Evolutionary conservation across 2,329 filamentous ascomycete genomes (phyloP), one percentile per base, ranked within the genome.

Genomic region (Fusarium euwallaceae): DNA sequence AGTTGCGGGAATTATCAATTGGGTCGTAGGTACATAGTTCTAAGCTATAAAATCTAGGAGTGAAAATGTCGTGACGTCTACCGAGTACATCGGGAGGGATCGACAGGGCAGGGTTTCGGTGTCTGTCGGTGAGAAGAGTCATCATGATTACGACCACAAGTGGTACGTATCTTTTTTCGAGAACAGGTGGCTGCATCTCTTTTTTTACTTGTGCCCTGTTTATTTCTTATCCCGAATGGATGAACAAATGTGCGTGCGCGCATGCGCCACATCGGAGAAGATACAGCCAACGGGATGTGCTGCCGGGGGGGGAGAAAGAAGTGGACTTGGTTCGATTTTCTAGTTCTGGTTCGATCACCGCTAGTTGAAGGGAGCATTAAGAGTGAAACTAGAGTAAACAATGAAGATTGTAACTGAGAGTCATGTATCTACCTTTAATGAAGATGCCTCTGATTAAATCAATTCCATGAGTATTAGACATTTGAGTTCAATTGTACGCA

Each of bases 81-180:
- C 51, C 16, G 12, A 63, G 51, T 39, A 24, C 29, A 59, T 64
- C 16, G 37, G 48, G 43, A 39, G 32, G 36, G 32, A 60, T 29
- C 55, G 34, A 39, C 56, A 60, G 56, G 56, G 56, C 45, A 56
- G 43, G 36, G 43, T 27, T 36, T 67, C 67, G 37, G 71, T 67
- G 67, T 61, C 61, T 64, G 67, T 76, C 64, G 73, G 73, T 76
- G 63, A 73, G 63, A 74, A 45, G 64, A 69, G 34, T 53, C 48
- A 51, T 53, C 48, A 51, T 27, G 61, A 69, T 66, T 69, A 61
- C 59, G 37, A 43, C 62, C 66, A 32, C 59, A 36, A 55, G 14
- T 27, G 6, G 29, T 55, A 55, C 51, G 51, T n/a, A n/a, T n/a
- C n/a, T n/a, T n/a, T n/a, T n/a, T n/a, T n/a, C n/a, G n/a, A n/a